phyloP scores from a whole-genome alignment of 2,329 filamentous ascomycete species.

The Colletotrichum sp. region DNA sequence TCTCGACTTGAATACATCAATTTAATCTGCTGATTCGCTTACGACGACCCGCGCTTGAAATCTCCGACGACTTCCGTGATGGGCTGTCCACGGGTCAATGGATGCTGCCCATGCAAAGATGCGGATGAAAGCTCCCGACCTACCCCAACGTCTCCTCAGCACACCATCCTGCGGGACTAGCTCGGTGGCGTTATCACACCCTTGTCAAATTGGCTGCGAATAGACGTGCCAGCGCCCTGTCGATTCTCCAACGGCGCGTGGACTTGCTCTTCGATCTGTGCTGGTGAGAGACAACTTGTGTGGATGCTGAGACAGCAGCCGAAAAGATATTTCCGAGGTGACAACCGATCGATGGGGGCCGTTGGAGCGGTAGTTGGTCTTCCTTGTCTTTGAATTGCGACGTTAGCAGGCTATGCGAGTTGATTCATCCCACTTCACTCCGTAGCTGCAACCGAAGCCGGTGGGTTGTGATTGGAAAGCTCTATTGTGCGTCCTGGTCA shows the following conservation, averaged over 20 bases:
- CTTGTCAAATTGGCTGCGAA: neutral
- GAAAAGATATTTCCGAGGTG: neutral
- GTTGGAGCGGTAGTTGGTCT: neutral
- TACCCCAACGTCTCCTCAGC: neutral
- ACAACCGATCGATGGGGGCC: neutral
- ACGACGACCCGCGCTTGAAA: neutral
- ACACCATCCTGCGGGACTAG: neutral
- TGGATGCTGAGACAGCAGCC: neutral
- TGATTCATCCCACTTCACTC: neutral
- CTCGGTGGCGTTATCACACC: neutral
- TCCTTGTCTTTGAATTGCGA: neutral
- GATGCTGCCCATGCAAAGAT: neutral
- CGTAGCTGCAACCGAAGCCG: neutral
- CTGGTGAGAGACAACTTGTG: neutral
- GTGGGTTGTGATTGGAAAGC: neutral
- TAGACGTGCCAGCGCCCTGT: neutral
- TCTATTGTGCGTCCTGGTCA: rapidly evolving
- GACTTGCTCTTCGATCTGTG: neutral
- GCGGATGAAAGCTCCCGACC: neutral
- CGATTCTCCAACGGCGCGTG: neutral
- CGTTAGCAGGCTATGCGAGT: neutral
- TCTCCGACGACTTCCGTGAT: neutral
- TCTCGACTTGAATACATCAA: neutral
- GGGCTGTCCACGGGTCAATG: neutral
- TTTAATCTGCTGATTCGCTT: neutral